Evolutionary conservation across 306 rosid genomes (phyloP), one percentile per base, ranked within the genome.

Genomic region (Medicago arabica): DNA sequence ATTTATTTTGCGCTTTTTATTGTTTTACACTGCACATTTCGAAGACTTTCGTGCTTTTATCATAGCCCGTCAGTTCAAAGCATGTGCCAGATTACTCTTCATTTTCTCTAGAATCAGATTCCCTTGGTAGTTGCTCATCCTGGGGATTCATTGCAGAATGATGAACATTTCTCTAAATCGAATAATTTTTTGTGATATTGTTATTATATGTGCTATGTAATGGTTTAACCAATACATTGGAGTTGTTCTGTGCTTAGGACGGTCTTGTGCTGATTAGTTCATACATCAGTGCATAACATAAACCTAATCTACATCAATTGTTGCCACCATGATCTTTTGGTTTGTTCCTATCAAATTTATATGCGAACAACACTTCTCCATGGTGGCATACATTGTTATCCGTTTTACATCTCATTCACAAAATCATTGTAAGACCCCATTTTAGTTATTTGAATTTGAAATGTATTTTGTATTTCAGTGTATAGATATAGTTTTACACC

Each of bases 31-130:
- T 28, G 81, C 93, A 85, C 93, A 81, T 84, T 34, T 93, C 98
- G 98, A 91, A 93, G 98, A 90, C 88, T 88, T 84, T 19, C 79
- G 75, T 81, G 83, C 71, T 78, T 67, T 28, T 34, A 23, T 70
- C 5, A n/a, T 19, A 72, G 77, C 84, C 86, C 83, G 75, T 74
- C 69, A 83, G 92, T 89, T 90, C 97, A 92, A 88, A 75, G 47
- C n/a, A 31, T 87, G 97, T 92, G 97, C 96, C 0, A 92, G 31
- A 92, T 82, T 21, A 7, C 41, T 4, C 2, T 10, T 83, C 89
- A 60, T 77, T 79, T 25, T 69, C 77, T 74, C 54, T 51, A 2
- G 31, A 12, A 4, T 76, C 15, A 25, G 57, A n/a, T 84, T 83
- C 89, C 86, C 74, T 34, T 38, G 77, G 6, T 50, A 5, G 67